These are phyloP conservation scores for Acer yangbiense DNA, from an alignment of 345 rosid genomes.

Conservation along the genomic window DNA sequence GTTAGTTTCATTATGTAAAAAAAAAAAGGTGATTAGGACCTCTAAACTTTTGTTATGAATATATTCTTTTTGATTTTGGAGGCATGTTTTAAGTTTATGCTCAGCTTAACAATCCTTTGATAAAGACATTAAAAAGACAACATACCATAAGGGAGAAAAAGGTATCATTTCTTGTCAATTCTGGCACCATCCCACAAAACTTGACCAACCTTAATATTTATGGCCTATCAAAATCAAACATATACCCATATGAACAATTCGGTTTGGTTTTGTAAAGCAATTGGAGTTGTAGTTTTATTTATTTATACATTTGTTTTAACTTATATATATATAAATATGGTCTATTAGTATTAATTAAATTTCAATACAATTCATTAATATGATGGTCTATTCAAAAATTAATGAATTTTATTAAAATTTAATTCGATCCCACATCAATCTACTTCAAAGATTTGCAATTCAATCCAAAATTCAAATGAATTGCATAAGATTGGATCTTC, in stretches of 20 bases:
- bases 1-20: constrained; percentile 26
- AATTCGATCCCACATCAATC: too few relatives aligned
- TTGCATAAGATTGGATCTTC: too few relatives aligned
- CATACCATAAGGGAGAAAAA: constrained; percentile 5
- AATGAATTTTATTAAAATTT: too few relatives aligned
- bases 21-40: constrained; percentile 28
- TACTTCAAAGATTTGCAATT: too few relatives aligned
- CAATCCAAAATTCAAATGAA: too few relatives aligned
- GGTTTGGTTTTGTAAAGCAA: neutral
- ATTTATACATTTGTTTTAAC: too few relatives aligned
- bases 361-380: too few relatives aligned
- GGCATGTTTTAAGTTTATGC: constrained; percentile 27
- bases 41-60: constrained; percentile 27
- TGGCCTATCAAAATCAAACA: neutral
- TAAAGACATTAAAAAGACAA: constrained; percentile 22
- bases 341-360: too few relatives aligned
- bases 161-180: constrained; percentile 23
- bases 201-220: neutral
- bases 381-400: too few relatives aligned
- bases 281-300: neutral
- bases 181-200: constrained; percentile 20
- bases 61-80: neutral
- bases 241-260: neutral
- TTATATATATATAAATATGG: too few relatives aligned
- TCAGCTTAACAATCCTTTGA: constrained; percentile 9